Conservation (phyloP, 108 stramenopile genomes). For the Skeletonema grethae region DNA sequence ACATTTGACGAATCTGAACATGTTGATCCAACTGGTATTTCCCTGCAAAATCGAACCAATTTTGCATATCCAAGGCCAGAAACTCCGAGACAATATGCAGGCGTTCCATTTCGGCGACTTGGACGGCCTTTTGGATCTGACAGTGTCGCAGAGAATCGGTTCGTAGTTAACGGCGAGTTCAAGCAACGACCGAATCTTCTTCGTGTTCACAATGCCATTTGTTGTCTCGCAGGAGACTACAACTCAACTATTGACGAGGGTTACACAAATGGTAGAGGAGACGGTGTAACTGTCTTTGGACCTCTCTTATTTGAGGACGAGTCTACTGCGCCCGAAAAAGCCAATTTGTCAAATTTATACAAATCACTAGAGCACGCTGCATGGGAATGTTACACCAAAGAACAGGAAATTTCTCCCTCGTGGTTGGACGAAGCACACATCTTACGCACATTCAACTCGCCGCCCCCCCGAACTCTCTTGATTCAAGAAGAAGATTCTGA, state of each 20-base stretch:
- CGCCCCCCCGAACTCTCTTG: conserved; percentile 11
- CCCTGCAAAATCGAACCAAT: background rate
- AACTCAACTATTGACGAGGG: conserved; percentile 59
- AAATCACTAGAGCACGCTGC: conserved; percentile 13
- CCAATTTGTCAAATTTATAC: background rate
- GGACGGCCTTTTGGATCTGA: conserved; percentile 27
- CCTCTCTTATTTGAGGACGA: conserved; percentile 25
- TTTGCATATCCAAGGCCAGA: background rate
- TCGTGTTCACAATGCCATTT: conserved; percentile 78
- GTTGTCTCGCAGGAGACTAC: conserved; percentile 66
- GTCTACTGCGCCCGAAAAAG: background rate
- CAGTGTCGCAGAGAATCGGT: conserved; percentile 38
- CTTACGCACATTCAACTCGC: conserved; percentile 10
- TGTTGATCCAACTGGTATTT: background rate
- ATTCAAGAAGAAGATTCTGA: background rate
- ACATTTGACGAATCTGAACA: background rate
- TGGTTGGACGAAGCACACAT: conserved; percentile 18
- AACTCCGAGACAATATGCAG: background rate
- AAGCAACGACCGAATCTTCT: conserved; percentile 67
- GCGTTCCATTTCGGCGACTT: conserved; percentile 7
- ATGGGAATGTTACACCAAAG: conserved; percentile 20
- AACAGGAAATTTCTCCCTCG: background rate
- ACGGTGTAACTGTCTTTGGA: conserved; percentile 40
- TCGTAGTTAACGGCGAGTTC: conserved; percentile 68
- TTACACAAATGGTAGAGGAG: conserved; percentile 4